Percentiles rank a stretch among this genome's conserved stretches.
phyloP scores from a whole-genome alignment of 257 asterid species.

The Cinchona pubescens region DNA sequence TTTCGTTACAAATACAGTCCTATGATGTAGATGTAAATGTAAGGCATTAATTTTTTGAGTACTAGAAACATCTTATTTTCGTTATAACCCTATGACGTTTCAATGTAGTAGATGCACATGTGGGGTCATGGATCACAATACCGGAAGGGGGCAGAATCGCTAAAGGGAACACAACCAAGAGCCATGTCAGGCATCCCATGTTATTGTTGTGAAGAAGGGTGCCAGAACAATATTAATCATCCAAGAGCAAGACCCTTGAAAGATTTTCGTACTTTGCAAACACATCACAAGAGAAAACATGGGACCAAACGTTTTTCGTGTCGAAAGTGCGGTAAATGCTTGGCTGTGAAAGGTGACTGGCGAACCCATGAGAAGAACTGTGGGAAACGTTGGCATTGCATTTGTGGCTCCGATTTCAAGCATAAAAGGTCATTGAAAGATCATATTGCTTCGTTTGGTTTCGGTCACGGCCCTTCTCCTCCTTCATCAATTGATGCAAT shows the following conservation, averaged over 20 bases:
- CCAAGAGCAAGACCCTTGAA: constrained; percentile 55
- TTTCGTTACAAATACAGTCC: neutral
- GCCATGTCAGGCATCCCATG: constrained; percentile 58
- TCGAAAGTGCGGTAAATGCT: constrained; percentile 60
- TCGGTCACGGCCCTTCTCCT: constrained; percentile 41
- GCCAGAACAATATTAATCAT: constrained; percentile 57
- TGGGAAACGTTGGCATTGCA: constrained; percentile 69
- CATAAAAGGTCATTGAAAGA: constrained; percentile 83
- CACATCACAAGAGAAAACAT: constrained; percentile 70
- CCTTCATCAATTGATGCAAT: constrained; percentile 34
- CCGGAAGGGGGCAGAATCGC: constrained; percentile 60
- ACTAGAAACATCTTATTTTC: no score
- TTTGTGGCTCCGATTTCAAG: constrained; percentile 77
- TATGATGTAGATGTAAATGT: no score
- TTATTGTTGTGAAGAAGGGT: constrained; percentile 67
- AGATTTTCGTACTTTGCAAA: constrained; percentile 64
- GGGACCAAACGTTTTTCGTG: constrained; percentile 49
- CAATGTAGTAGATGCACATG: constrained; percentile 74
- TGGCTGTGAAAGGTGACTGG: constrained; percentile 83
- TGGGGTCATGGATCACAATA: constrained; percentile 78
- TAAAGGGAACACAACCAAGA: constrained; percentile 53
- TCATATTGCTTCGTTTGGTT: constrained; percentile 60
- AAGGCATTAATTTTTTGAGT: no score
- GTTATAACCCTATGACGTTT: neutral
- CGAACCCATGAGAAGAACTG: constrained; percentile 80